A percentile compares a stretch with the other conserved stretches of the same genome.
Evolutionary conservation across 2,329 filamentous ascomycete species (phyloP).

Genomic region (Apiospora marii): DNA sequence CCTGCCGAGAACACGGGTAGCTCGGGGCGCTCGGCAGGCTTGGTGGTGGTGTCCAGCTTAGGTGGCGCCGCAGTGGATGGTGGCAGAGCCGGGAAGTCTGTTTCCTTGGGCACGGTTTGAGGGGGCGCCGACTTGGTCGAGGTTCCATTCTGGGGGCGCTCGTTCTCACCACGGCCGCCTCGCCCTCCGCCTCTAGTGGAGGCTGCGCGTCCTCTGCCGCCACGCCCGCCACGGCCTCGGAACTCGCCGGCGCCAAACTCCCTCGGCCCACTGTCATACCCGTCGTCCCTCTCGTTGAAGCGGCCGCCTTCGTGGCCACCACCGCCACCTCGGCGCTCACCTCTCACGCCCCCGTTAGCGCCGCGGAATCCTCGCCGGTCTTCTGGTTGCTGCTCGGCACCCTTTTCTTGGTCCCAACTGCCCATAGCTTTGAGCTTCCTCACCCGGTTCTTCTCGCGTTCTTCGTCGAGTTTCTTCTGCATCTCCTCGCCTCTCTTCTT

Average conservation of each 20-base stretch:
- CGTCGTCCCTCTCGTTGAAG: constrained; percentile 47
- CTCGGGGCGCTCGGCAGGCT: constrained; percentile 26
- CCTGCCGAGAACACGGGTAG: constrained; percentile 40
- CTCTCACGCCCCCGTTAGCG: constrained; percentile 49
- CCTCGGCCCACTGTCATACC: constrained; percentile 35
- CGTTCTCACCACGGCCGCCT: constrained; percentile 43
- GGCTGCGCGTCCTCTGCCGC: constrained; percentile 40
- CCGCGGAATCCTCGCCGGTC: constrained; percentile 50
- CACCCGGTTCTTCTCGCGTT: constrained; percentile 67
- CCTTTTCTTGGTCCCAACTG: constrained; percentile 68
- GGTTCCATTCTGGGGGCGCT: constrained; percentile 33
- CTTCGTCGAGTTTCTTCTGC: constrained; percentile 61
- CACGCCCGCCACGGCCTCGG: constrained; percentile 43
- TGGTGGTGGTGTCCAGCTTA: constrained; percentile 39
- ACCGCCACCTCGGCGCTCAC: constrained; percentile 47
- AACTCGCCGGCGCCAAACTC: constrained; percentile 43
- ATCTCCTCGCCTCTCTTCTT: constrained; percentile 61
- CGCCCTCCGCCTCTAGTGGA: constrained; percentile 37
- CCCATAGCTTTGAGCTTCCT: constrained; percentile 67
- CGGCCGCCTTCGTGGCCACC: constrained; percentile 51
- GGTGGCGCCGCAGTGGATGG: constrained; percentile 32
- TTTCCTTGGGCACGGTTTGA: constrained; percentile 43
- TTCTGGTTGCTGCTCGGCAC: constrained; percentile 49
- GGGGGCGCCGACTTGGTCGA: constrained; percentile 29
- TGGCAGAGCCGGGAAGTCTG: constrained; percentile 53